Evolutionary conservation across 108 stramenopile species (phyloP).

Genomic region (Cyclotella choctawhatcheeana): DNA sequence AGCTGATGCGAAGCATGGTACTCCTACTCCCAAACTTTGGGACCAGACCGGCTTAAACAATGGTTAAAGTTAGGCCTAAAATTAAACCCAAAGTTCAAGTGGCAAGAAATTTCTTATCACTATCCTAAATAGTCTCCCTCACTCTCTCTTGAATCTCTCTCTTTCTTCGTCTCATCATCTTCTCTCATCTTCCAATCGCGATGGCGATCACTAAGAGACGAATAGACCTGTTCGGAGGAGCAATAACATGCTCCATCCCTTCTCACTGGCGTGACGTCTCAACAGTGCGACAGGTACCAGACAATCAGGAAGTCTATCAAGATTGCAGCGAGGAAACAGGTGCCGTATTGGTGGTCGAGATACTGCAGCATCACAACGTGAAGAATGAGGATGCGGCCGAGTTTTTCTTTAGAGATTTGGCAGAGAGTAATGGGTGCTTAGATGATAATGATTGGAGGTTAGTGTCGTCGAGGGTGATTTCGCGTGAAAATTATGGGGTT

Average conservation of each 20-base stretch:
- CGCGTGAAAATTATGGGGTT: no score
- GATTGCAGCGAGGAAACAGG: constrained; percentile 53
- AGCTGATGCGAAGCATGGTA: no score
- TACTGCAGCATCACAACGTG: constrained; percentile 59
- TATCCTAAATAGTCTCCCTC: no score
- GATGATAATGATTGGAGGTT: constrained; percentile 1
- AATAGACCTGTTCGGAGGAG: constrained; percentile 81
- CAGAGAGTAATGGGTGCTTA: constrained; percentile 56
- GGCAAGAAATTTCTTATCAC: no score
- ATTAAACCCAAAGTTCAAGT: no score
- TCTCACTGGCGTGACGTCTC: constrained; percentile 71
- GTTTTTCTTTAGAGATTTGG: constrained; percentile 77
- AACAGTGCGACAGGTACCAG: constrained; percentile 74
- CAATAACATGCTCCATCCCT: constrained; percentile 56
- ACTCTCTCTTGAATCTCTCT: no score
- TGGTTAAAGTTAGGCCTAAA: no score
- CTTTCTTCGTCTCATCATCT: no score
- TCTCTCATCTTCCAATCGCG: no score
- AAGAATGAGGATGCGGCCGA: constrained; percentile 48
- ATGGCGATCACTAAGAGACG: no score
- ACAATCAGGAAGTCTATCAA: constrained; percentile 82
- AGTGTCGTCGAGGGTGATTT: neutral
- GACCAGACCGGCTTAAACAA: no score
- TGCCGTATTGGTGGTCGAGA: constrained; percentile 66
- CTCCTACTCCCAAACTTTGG: no score